These are phyloP conservation scores for Baudoinia panamericana DNA, from an alignment of 495 filamentous ascomycete species.

Conservation along the genomic window DNA sequence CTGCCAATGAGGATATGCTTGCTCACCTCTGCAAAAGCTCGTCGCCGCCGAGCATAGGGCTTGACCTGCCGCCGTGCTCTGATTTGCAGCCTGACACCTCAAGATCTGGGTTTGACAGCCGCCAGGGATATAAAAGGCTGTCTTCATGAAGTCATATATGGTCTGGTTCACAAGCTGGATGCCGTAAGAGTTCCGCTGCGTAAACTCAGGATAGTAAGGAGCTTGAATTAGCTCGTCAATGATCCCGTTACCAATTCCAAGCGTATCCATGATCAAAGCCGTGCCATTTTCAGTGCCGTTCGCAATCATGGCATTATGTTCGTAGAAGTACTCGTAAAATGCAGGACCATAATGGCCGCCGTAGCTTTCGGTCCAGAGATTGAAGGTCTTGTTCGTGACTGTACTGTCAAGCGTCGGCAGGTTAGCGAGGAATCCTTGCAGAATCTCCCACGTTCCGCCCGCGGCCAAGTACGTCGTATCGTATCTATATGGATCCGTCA, in stretches of 20 bases:
- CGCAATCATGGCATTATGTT: slow-evolving; percentile 43
- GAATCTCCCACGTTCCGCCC: slow-evolving; percentile 30
- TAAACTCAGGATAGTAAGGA: slow-evolving; percentile 52
- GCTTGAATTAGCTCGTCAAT: slow-evolving; percentile 60
- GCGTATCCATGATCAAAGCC: slow-evolving; percentile 42
- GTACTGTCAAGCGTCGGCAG: slow-evolving; percentile 27
- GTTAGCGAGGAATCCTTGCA: slow-evolving; percentile 35
- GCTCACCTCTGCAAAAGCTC: slow-evolving; percentile 35
- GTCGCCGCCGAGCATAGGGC: slow-evolving; percentile 29
- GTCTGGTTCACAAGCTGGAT: slow-evolving; percentile 49
- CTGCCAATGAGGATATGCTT: no score
- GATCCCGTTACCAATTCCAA: slow-evolving; percentile 51
- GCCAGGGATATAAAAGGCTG: slow-evolving; percentile 34
- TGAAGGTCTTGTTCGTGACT: slow-evolving; percentile 37
- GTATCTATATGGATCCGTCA: slow-evolving; percentile 23
- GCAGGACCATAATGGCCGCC: slow-evolving; percentile 38
- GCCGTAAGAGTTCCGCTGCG: slow-evolving; percentile 64
- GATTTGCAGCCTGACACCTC: slow-evolving; percentile 29
- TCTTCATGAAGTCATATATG: slow-evolving; percentile 35
- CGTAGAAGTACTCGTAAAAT: slow-evolving; percentile 48
- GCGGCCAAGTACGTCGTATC: slow-evolving; percentile 41
- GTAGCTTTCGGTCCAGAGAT: slow-evolving; percentile 43
- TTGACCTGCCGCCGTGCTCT: slow-evolving; percentile 29
- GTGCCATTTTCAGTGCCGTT: slow-evolving; percentile 37
- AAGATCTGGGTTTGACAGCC: slow-evolving; percentile 29